These are phyloP conservation scores for Ganoderma multipileum DNA, from an alignment of 1,284 basidiomycete genomes.

Conservation along the genomic window DNA sequence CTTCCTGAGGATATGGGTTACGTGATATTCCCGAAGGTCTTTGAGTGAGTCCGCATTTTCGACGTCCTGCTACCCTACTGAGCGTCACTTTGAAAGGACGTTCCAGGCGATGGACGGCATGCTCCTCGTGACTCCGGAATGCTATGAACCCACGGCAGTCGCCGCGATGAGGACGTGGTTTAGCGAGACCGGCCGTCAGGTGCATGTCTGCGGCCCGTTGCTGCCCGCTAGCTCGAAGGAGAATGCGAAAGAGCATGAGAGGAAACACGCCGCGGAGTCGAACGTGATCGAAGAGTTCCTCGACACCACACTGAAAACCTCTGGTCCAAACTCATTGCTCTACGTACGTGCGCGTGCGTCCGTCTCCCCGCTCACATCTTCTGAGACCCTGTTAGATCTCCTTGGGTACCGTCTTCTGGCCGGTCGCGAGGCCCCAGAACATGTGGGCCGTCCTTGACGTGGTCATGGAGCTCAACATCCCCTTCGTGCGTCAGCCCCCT, in stretches of 20 bases:
- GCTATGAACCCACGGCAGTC: constrained; percentile 30
- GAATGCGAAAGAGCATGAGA: constrained; percentile 4
- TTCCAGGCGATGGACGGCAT: constrained; percentile 23
- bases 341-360: constrained; percentile 19
- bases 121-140: constrained; percentile 22
- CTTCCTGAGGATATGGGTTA: background rate
- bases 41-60: constrained; percentile 18
- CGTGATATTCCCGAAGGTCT: constrained; percentile 12
- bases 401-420: constrained; percentile 31
- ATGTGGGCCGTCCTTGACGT: constrained; percentile 25
- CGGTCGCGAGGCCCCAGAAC: constrained; percentile 15
- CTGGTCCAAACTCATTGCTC: constrained; percentile 24
- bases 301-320: constrained; percentile 16
- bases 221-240: constrained; percentile 8
- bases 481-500: constrained; percentile 21
- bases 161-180: constrained; percentile 22
- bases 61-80: background rate
- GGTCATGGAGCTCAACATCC: constrained; percentile 25
- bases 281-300: constrained; percentile 22
- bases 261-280: constrained; percentile 10
- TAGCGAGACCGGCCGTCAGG: constrained; percentile 16
- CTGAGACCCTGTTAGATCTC: constrained; percentile 20
- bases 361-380: background rate
- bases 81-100: background rate
- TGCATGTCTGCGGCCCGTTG: constrained; percentile 24